Evolutionary conservation across 179 eudicot genomes (phyloP), one percentile per base, ranked within the genome.

Genomic region (Camellia oleifera): DNA sequence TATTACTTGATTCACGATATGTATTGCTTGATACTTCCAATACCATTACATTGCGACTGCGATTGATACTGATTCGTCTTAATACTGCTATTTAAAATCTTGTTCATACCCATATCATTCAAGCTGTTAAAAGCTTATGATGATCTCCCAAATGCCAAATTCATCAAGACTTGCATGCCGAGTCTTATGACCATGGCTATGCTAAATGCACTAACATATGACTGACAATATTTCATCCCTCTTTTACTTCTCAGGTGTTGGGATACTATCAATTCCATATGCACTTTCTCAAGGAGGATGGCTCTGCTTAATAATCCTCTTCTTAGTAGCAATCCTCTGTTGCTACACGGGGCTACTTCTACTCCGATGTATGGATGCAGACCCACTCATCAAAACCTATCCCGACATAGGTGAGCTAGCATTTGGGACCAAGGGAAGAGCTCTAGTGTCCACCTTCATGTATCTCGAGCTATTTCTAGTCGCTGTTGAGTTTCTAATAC

Each of bases 211-310:
- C 11, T 17, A 12, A 11, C 64, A 50, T 73, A 26, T 68, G 18
- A 46, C 7, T 53, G 15, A n/a, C 79, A 32, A 32, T 32, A 40
- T 14, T 12, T 26, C 32, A 14, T 58, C 50, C 17, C 45, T 81
- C 17, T 73, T 32, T 32, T 1, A 13, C 60, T 83, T 17, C 18
- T 52, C 81, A 90, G 91, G 91, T 70, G 80, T 90, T 48, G 93
- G 93, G 64, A 80, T 88, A 76, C 60, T 90, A 40, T 85, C 93
- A 15, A 81, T 85, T 5, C 89, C 93, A 9, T 90, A 82, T 81
- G 93, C 91, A 40, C 79, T 90, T 20, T 83, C 91, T 13, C 20
- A 87, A 84, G 91, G 91, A 42, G 91, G 93, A 3, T 90, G 93
- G 90, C 40, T 90, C 2, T 44, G 86, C 77, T 40, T 90, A 7